phyloP scores from a whole-genome alignment of 768 basidiomycete species.

The Cubamyces lactineus region DNA sequence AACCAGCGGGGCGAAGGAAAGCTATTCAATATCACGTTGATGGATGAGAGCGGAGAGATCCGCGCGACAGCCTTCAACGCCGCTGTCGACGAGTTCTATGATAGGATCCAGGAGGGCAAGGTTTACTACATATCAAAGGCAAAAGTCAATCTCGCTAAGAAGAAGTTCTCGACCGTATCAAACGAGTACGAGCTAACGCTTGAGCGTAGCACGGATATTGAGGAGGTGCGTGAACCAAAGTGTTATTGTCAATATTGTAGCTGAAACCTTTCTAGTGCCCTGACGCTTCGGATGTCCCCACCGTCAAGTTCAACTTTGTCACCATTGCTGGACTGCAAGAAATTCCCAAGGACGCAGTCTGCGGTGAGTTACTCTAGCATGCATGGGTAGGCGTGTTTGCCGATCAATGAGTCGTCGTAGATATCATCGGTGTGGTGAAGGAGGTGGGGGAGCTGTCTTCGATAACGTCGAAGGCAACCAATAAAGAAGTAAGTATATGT shows the following conservation, averaged over 20 bases:
- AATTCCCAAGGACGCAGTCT: slow-evolving; percentile 76
- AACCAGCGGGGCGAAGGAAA: slow-evolving; percentile 93
- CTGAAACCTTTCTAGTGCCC: slow-evolving; percentile 58
- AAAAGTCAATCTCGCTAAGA: slow-evolving; percentile 93
- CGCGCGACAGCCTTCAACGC: slow-evolving; percentile 90
- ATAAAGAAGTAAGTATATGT: slow-evolving; percentile 52
- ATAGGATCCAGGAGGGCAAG: slow-evolving; percentile 87
- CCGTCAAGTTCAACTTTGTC: slow-evolving; percentile 83
- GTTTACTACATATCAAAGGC: slow-evolving; percentile 92
- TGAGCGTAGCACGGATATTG: slow-evolving; percentile 82
- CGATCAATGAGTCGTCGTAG: slow-evolving; percentile 43
- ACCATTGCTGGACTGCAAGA: slow-evolving; percentile 62
- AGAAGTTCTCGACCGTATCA: slow-evolving; percentile 87
- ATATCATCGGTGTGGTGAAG: slow-evolving; percentile 87
- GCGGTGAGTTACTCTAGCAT: slow-evolving; percentile 54
- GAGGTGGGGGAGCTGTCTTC: slow-evolving; percentile 70
- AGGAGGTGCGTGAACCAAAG: slow-evolving; percentile 58
- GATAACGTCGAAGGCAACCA: slow-evolving; percentile 75
- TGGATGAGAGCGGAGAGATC: slow-evolving; percentile 96
- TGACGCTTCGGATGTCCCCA: slow-evolving; percentile 76
- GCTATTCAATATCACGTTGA: slow-evolving; percentile 87
- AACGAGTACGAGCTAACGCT: slow-evolving; percentile 94
- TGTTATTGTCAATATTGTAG: slow-evolving; percentile 1
- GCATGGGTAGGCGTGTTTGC: neutral
- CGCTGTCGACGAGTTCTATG: slow-evolving; percentile 80